phyloP scores from a whole-genome alignment of 257 asterid species.

The Haberlea rhodopensis region DNA sequence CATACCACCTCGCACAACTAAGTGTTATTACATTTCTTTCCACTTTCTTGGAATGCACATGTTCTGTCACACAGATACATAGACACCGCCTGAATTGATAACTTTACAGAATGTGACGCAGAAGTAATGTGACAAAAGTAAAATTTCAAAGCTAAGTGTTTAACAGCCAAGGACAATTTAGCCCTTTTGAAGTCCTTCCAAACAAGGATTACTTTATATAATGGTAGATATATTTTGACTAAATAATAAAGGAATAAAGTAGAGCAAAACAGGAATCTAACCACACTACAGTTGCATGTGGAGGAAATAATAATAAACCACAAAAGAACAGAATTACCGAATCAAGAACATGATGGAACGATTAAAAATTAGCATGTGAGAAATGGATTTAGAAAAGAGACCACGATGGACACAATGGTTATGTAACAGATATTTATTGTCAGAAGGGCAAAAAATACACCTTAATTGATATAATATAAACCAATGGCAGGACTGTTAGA shows the following conservation, averaged over 20 bases:
- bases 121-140: conserved; percentile 12
- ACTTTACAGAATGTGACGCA: conserved; percentile 40
- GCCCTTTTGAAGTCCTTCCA: conserved; percentile 11
- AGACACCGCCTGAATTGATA: conserved; percentile 43
- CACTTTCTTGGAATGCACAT: conserved; percentile 42
- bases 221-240: neutral
- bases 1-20: too few relatives aligned
- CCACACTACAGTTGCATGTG: conserved; percentile 18
- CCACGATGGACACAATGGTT: conserved; percentile 17
- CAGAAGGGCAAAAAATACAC: neutral
- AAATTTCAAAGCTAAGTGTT: too few relatives aligned
- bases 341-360: neutral
- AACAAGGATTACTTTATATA: conserved; percentile 17
- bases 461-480: neutral
- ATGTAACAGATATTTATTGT: conserved; percentile 3
- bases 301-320: conserved; percentile 9
- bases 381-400: conserved; percentile 3
- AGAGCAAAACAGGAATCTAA: conserved; percentile 17
- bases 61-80: conserved; percentile 20
- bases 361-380: conserved; percentile 10
- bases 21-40: conserved; percentile 24
- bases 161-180: conserved; percentile 15
- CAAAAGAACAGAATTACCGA: neutral
- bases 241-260: neutral
- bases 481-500: conserved; percentile 34